Evolutionary conservation across 108 stramenopile genomes (phyloP), one percentile per base, ranked within the genome.

Genomic region (Discostella stelligeroides): DNA sequence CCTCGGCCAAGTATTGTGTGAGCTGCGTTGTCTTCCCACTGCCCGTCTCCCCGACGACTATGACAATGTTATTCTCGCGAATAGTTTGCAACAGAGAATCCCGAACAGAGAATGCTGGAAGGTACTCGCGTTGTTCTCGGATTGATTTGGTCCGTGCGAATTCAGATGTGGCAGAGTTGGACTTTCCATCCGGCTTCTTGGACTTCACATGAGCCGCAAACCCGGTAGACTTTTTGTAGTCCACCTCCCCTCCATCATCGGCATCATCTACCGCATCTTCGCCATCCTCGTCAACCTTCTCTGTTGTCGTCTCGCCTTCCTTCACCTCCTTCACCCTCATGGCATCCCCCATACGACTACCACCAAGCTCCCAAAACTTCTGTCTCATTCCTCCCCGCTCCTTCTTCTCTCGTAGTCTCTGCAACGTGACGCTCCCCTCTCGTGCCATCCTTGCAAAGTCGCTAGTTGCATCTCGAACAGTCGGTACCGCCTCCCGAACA

Each of bases 361-460:
- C 98, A 34, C 98, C 98, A 38, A 99, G 75, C 80, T 99, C 97
- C 98, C 98, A 99, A 80, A 98, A 99, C 68, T 95, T 89, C 72
- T 98, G 91, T 38, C 97, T 82, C 97, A 98, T 98, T 40, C 91
- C 84, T 39, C 84, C 84, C 76, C 90, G 82, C 38, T 97, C 96
- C 57, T 95, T 93, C 64, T 88, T 86, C 62, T 92, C 94, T 27
- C 98, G 76, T 14, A 95, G 49, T 23, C 69, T 66, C 25, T 80
- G 70, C 63, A 98, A 70, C 4, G 89, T 86, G 4, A 72, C 89
- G 7, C 91, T 94, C 23, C 98, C 98, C 55, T 96, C 89, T 62
- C 96, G 59, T 8, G 96, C 92, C 82, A 89, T 94, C 49, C 83
- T 84, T 27, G 96, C 96, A 88, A 99, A 96, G 75, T 98, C 97